phyloP scores from a whole-genome alignment of 2,329 filamentous ascomycete genomes.

The Penicillium sp. region DNA sequence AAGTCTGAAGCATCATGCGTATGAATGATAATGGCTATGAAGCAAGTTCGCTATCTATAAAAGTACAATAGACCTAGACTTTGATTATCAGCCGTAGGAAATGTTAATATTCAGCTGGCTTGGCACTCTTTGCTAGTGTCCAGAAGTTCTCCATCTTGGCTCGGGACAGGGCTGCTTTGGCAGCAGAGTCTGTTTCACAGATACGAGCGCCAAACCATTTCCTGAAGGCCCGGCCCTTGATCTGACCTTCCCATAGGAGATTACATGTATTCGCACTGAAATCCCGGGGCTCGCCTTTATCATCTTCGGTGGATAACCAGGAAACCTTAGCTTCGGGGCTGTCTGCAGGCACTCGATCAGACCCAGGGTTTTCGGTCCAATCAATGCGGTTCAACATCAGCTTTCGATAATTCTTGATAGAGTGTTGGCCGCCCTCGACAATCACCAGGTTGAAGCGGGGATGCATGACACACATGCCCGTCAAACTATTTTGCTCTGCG shows the following conservation, averaged over 20 bases:
- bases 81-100: not conserved
- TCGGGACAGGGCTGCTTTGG: slow-evolving; percentile 72
- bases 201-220: slow-evolving; percentile 80
- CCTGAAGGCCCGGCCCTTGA: slow-evolving; percentile 74
- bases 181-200: slow-evolving; percentile 90
- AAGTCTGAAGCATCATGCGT: not conserved
- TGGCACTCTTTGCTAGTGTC: slow-evolving; percentile 74
- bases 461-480: slow-evolving; percentile 87
- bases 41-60: slow-evolving; percentile 5
- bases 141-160: slow-evolving; percentile 95
- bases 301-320: slow-evolving; percentile 78
- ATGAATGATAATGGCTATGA: slow-evolving; percentile 5
- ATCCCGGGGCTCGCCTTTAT: slow-evolving; percentile 74
- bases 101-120: slow-evolving; percentile 32
- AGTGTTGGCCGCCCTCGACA: slow-evolving; percentile 84
- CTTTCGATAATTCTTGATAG: slow-evolving; percentile 82
- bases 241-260: slow-evolving; percentile 87
- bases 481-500: slow-evolving; percentile 81
- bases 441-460: slow-evolving; percentile 85
- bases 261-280: slow-evolving; percentile 77
- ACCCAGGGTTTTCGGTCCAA: slow-evolving; percentile 84
- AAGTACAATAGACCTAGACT: slow-evolving; percentile 2
- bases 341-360: slow-evolving; percentile 55
- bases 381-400: slow-evolving; percentile 91
- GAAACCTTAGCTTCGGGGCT: slow-evolving; percentile 61